A percentile compares a stretch with the other conserved stretches of the same genome.
Evolutionary conservation across 2,329 filamentous ascomycete species (phyloP).

Genomic region (Fonsecaea monophora): DNA sequence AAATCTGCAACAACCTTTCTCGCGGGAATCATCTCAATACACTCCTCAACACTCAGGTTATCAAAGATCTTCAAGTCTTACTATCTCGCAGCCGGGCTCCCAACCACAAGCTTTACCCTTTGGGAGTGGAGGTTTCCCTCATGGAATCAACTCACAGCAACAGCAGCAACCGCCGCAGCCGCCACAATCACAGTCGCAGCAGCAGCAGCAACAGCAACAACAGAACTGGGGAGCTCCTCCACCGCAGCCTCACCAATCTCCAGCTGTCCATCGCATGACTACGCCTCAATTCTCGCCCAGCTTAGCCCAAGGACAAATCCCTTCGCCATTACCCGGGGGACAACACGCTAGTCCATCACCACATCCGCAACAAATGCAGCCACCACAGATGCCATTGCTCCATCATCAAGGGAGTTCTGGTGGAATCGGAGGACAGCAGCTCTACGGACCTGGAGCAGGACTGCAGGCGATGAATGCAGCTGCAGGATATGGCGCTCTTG

Average conservation of each 20-base stretch:
- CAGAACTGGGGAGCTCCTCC: constrained; percentile 71
- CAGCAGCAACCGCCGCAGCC: constrained; percentile 65
- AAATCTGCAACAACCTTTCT: constrained; percentile 64
- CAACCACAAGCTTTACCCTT: constrained; percentile 60
- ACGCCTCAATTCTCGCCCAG: constrained; percentile 38
- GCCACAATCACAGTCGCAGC: constrained; percentile 63
- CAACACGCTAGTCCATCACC: constrained; percentile 36
- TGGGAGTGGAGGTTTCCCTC: constrained; percentile 61
- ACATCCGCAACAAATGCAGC: constrained; percentile 41
- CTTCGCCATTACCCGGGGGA: constrained; percentile 38
- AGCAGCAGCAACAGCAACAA: constrained; percentile 63
- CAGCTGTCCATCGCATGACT: constrained; percentile 52
- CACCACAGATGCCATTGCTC: constrained; percentile 39
- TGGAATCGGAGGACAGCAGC: constrained; percentile 35
- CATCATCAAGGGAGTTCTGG: constrained; percentile 36
- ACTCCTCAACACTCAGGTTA: constrained; percentile 47
- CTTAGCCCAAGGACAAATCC: constrained; percentile 38
- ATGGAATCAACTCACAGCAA: constrained; percentile 56
- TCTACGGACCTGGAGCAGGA: constrained; percentile 39
- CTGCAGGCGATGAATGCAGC: constrained; percentile 40
- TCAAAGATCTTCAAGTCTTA: constrained; percentile 60
- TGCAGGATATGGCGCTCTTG: constrained; percentile 31
- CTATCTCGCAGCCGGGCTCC: constrained; percentile 61
- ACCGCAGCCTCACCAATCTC: constrained; percentile 69
- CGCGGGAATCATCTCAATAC: constrained; percentile 68